Evolutionary conservation across 495 filamentous ascomycete species (phyloP).

Genomic region (Poronia punctata): DNA sequence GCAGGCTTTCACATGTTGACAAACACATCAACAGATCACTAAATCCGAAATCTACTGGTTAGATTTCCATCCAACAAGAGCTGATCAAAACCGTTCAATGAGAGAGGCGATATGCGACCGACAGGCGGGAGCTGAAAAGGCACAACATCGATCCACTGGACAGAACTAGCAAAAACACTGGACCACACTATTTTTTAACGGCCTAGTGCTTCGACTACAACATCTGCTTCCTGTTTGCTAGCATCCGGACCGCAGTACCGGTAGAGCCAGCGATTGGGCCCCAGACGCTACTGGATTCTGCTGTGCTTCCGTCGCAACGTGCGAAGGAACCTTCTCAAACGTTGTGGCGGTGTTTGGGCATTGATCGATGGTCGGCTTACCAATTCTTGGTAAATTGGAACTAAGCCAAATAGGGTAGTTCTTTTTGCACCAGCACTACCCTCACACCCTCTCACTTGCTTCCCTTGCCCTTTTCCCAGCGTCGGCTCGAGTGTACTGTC

Average conservation of each 20-base stretch:
- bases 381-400: background rate
- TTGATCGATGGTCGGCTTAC: no score
- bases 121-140: constrained; percentile 8
- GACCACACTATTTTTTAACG: no score
- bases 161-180: background rate
- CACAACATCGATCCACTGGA: background rate
- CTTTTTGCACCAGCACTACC: constrained; percentile 3
- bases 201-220: no score
- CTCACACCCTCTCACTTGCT: background rate
- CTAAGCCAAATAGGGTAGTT: constrained; percentile 15
- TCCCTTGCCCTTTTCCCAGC: constrained; percentile 1
- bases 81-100: no score
- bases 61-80: no score
- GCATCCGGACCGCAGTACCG: constrained; percentile 9
- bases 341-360: constrained; percentile 21
- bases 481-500: background rate
- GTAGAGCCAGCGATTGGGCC: constrained; percentile 14
- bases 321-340: constrained; percentile 23
- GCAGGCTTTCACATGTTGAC: constrained; percentile 6
- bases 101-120: constrained; percentile 1
- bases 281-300: background rate
- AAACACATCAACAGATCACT: background rate
- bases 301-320: constrained; percentile 18
- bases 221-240: no score
- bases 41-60: no score